Base-by-base conservation (phyloP, 768 basidiomycete species). In the Podaxis mareebaensis region DNA sequence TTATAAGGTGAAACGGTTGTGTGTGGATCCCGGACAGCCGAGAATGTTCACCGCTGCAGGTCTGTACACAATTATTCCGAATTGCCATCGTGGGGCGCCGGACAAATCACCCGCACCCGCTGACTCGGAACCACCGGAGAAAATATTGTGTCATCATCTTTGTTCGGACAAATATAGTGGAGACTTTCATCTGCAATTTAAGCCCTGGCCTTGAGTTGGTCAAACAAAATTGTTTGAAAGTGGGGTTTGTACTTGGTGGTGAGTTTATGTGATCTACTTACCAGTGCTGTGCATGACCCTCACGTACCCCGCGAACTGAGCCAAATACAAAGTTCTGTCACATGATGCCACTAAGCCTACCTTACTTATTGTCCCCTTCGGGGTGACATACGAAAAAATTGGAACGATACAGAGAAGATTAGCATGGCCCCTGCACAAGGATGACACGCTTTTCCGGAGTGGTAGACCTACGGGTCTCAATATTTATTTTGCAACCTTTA, bases 381-480 rank as follows among this genome's bases (percentile, higher is more conserved):
- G 88, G 88, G 91, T 89, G 89, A 88, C 91, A 91, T 90, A 92
- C 87, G 89, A 90, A 91, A 95, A 94, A 93, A 91, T 95, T 94
- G 93, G 92, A 95, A 95, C 93, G 91, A 95, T 96, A 95, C 94
- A 95, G 94, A 96, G 95, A 96, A 96, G 95, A 95, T 96, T 95
- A 96, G 95, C 95, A 96, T 96, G 92, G 95, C 94, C 95, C 95
- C 95, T 96, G 95, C 95, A 96, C 94, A 97, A 96, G 95, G 95
- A 96, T 96, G 95, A 95, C 95, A 96, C 92, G 91, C 91, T 93
- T 91, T 90, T 85, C 88, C 89, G 89, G 90, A 91, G 90, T 91
- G 89, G 90, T 90, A 90, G 81, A 82, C 72, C 79, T 80, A 81
- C 77, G 79, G 79, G 71, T 80, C 79, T 81, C 80, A 81, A 81